Conservation (phyloP, 1,139 yeast species). For the Blastobotrys capitulatus region DNA sequence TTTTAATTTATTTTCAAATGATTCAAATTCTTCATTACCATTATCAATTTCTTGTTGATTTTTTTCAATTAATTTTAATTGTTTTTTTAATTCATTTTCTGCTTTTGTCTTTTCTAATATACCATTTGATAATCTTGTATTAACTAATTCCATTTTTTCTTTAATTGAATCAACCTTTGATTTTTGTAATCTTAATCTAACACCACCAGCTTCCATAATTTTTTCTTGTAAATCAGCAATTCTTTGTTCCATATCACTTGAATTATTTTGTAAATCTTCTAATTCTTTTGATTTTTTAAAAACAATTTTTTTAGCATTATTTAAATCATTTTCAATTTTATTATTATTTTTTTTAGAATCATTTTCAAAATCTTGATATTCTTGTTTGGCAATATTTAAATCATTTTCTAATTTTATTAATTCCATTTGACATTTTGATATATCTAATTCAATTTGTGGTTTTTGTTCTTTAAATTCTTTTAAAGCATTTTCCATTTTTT, state of each 20-base stretch:
- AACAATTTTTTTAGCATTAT: conserved; percentile 39
- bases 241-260: conserved; percentile 52
- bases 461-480: conserved; percentile 53
- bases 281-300: conserved; percentile 37
- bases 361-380: conserved; percentile 18
- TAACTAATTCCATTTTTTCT: conserved; percentile 60
- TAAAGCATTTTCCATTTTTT: conserved; percentile 57
- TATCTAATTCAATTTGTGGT: conserved; percentile 64
- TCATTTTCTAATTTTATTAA: conserved; percentile 53
- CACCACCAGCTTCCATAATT: conserved; percentile 91
- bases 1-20: conserved; percentile 36
- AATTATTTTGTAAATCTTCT: conserved; percentile 45
- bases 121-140: conserved; percentile 56
- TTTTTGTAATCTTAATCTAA: conserved; percentile 70
- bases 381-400: conserved; percentile 39
- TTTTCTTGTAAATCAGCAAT: conserved; percentile 62
- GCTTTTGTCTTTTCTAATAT: conserved; percentile 58
- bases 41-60: conserved; percentile 33
- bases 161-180: conserved; percentile 73
- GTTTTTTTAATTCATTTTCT: conserved; percentile 58
- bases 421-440: conserved; percentile 60
- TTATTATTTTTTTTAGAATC: conserved; percentile 12
- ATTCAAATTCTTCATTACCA: conserved; percentile 33
- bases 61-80: conserved; percentile 43
- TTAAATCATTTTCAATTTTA: conserved; percentile 24